Evolutionary conservation across 306 rosid genomes (phyloP).

Genomic region (Cicer bijugum): DNA sequence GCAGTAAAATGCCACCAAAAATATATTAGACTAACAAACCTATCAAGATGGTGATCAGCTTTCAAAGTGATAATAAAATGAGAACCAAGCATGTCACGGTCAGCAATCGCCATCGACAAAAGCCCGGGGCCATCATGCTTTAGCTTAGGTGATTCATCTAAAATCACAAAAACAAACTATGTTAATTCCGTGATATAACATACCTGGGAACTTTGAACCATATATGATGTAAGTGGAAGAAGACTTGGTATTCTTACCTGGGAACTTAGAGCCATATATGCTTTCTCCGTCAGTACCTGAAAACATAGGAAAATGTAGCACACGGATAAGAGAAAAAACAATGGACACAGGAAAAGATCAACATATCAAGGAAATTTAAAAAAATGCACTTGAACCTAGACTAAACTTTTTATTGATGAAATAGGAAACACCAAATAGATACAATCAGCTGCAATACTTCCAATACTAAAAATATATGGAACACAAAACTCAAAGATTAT

Average conservation of each 20-base stretch:
- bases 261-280: conserved; percentile 81
- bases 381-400: neutral
- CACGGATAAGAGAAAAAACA: neutral
- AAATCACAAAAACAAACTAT: conserved; percentile 30
- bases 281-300: conserved; percentile 96
- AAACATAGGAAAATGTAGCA: conserved; percentile 23
- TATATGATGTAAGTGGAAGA: conserved; percentile 41
- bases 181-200: neutral
- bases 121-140: conserved; percentile 83
- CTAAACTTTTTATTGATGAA: neutral
- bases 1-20: neutral
- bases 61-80: conserved; percentile 82
- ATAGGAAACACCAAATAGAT: neutral
- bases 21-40: conserved; percentile 54
- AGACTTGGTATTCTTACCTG: conserved; percentile 59
- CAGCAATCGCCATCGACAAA: conserved; percentile 78
- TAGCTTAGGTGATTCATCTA: conserved; percentile 81
- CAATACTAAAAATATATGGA: neutral
- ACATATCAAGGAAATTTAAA: neutral
- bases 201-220: conserved; percentile 79
- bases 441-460: neutral
- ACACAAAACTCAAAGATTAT: neutral
- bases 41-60: conserved; percentile 77
- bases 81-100: conserved; percentile 80
- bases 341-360: neutral